These are phyloP conservation scores for Pseudogymnoascus sp. DNA, from an alignment of 2,329 filamentous ascomycete genomes.

Conservation along the genomic window DNA sequence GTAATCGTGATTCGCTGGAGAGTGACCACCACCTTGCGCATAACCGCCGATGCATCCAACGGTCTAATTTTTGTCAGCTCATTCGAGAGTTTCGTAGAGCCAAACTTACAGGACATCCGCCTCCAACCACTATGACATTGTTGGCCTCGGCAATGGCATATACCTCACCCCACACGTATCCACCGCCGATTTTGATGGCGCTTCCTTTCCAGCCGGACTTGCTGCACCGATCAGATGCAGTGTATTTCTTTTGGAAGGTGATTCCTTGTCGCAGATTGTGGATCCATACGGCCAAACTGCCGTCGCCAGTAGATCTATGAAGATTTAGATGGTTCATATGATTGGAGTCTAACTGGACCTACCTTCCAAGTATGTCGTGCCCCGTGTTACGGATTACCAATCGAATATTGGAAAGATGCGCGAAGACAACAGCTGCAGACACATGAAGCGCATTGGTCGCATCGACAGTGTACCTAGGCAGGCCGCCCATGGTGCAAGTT, in stretches of 20 bases:
- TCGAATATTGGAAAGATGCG: constrained; percentile 35
- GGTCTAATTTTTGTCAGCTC: constrained; percentile 21
- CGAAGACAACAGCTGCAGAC: constrained; percentile 35
- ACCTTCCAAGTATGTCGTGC: constrained; percentile 36
- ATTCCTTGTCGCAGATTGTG: constrained; percentile 34
- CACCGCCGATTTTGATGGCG: constrained; percentile 30
- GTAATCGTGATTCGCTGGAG: constrained; percentile 30
- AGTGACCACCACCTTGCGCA: constrained; percentile 35
- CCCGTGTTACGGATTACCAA: constrained; percentile 36
- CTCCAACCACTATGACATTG: constrained; percentile 30
- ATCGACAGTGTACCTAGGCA: constrained; percentile 32
- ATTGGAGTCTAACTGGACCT: not conserved
- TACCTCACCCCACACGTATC: constrained; percentile 29
- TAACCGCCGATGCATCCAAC: constrained; percentile 30
- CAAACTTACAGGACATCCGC: constrained; percentile 22
- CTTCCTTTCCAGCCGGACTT: constrained; percentile 26
- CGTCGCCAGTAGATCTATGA: constrained; percentile 22
- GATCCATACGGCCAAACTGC: constrained; percentile 35
- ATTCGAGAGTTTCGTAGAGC: constrained; percentile 18
- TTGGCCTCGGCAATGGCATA: constrained; percentile 25
- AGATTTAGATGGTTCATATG: not conserved
- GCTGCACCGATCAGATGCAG: constrained; percentile 18
- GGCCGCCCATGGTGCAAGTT: constrained; percentile 30
- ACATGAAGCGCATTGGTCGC: constrained; percentile 30
- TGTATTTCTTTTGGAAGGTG: constrained; percentile 18